These are phyloP conservation scores for Boletellus sp. DNA, from an alignment of 768 basidiomycete genomes.

Conservation along the genomic window DNA sequence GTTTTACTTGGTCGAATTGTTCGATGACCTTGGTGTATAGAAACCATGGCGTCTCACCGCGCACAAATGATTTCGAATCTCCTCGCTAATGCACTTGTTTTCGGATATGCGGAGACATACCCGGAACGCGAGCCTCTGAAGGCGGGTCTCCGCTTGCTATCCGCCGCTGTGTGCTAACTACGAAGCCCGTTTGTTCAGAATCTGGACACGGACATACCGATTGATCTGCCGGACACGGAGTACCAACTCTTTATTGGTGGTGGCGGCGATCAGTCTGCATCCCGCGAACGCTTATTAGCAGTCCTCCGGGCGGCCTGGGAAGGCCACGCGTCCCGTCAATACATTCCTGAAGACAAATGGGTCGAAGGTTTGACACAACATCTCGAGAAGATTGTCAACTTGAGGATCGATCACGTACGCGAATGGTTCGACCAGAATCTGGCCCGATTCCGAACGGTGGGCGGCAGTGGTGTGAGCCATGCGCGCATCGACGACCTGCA, in stretches of 20 bases:
- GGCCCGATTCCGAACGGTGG: slow-evolving; percentile 38
- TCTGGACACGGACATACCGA: slow-evolving; percentile 44
- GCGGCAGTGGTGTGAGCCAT: slow-evolving; percentile 18
- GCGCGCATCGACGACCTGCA: slow-evolving; percentile 44
- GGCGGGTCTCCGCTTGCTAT: slow-evolving; percentile 26
- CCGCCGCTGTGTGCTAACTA: not conserved
- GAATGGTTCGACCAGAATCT: slow-evolving; percentile 52
- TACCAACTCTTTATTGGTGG: slow-evolving; percentile 34
- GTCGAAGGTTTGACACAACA: slow-evolving; percentile 33
- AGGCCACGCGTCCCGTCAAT: slow-evolving; percentile 16
- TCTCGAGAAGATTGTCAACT: slow-evolving; percentile 38
- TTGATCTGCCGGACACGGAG: slow-evolving; percentile 38
- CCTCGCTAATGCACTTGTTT: slow-evolving; percentile 46
- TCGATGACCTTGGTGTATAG: slow-evolving; percentile 22
- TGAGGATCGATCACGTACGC: slow-evolving; percentile 45
- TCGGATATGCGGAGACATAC: slow-evolving; percentile 44
- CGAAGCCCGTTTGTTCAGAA: slow-evolving; percentile 35
- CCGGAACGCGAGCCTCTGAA: slow-evolving; percentile 49
- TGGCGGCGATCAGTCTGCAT: slow-evolving; percentile 10
- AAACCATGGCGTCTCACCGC: slow-evolving; percentile 48
- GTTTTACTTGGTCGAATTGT: not conserved
- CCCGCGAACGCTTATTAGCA: slow-evolving; percentile 14
- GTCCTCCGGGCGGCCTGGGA: slow-evolving; percentile 20
- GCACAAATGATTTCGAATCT: slow-evolving; percentile 39
- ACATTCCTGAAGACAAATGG: slow-evolving; percentile 35